These are phyloP conservation scores for Linnemannia zychae DNA, from an alignment of 192 early-diverging fungal genomes.

Conservation along the genomic window DNA sequence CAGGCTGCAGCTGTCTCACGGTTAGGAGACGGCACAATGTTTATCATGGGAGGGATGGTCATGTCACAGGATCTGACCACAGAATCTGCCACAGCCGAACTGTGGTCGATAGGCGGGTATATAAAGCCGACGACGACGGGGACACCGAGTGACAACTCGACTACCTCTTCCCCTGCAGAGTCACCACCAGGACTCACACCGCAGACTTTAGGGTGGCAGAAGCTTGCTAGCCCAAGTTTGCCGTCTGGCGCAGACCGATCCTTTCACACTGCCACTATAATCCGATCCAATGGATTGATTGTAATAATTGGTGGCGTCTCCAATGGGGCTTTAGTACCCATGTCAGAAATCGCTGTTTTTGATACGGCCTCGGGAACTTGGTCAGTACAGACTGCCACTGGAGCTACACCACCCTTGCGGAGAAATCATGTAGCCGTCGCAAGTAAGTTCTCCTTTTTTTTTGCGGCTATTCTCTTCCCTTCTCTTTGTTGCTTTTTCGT, in stretches of 20 bases:
- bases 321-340: slow-evolving; percentile 21
- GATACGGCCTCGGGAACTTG: slow-evolving; percentile 33
- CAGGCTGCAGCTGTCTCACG: slow-evolving; percentile 25
- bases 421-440: slow-evolving; percentile 48
- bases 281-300: slow-evolving; percentile 42
- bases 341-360: slow-evolving; percentile 49
- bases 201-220: slow-evolving; percentile 39
- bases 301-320: slow-evolving; percentile 47
- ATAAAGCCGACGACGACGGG: not conserved
- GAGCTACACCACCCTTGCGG: slow-evolving; percentile 34
- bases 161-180: slow-evolving; percentile 4
- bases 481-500: not conserved
- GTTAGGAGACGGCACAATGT: slow-evolving; percentile 44
- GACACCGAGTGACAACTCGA: not conserved
- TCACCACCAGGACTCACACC: slow-evolving; percentile 39
- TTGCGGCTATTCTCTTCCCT: not conserved
- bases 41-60: slow-evolving; percentile 37
- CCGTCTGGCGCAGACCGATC: slow-evolving; percentile 21
- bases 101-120: slow-evolving; percentile 48
- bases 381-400: slow-evolving; percentile 46
- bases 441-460: slow-evolving; percentile 21
- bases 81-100: slow-evolving; percentile 27
- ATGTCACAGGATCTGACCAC: slow-evolving; percentile 21
- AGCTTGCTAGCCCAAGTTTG: not conserved
- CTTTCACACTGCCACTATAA: slow-evolving; percentile 35